Evolutionary conservation across 108 stramenopile genomes (phyloP).

Genomic region (Chaetoceros tenuissimus): DNA sequence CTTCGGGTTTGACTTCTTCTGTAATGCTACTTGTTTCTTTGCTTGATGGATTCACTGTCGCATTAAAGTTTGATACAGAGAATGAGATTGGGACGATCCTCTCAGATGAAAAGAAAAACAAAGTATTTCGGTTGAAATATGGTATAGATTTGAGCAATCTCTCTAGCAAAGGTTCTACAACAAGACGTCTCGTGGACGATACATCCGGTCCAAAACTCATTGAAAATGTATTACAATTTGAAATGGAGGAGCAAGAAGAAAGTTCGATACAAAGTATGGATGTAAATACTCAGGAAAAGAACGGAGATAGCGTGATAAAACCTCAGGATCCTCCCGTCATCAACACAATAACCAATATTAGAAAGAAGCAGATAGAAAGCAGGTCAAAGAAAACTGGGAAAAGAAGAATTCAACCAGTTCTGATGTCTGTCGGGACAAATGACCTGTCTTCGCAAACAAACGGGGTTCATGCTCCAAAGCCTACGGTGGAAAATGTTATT

Average conservation of each 20-base stretch:
- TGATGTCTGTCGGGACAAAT: slow-evolving; percentile 20
- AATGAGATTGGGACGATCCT: slow-evolving; percentile 65
- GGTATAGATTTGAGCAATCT: slow-evolving; percentile 55
- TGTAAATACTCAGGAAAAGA: slow-evolving; percentile 15
- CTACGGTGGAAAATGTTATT: background rate
- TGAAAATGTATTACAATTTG: slow-evolving; percentile 74
- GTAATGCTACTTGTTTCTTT: slow-evolving; percentile 61
- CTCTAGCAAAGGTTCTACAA: slow-evolving; percentile 3
- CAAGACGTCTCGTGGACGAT: slow-evolving; percentile 52
- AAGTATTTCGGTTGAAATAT: slow-evolving; percentile 66
- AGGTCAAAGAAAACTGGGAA: slow-evolving; percentile 36
- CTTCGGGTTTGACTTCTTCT: slow-evolving; percentile 23
- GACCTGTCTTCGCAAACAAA: too few relatives aligned
- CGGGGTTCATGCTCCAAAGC: background rate
- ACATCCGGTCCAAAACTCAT: slow-evolving; percentile 63
- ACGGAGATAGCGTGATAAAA: background rate
- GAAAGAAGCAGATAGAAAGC: slow-evolving; percentile 13
- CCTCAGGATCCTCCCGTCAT: background rate
- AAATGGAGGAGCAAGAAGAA: slow-evolving; percentile 46
- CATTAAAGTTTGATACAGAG: slow-evolving; percentile 54
- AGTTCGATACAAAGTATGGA: slow-evolving; percentile 3
- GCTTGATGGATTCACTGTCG: slow-evolving; percentile 77
- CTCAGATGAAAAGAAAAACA: slow-evolving; percentile 33
- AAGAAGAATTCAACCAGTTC: slow-evolving; percentile 53
- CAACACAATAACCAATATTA: slow-evolving; percentile 6